Evolutionary conservation across 2,329 filamentous ascomycete genomes (phyloP).

Genomic region (Aurifilum marmelostoma): DNA sequence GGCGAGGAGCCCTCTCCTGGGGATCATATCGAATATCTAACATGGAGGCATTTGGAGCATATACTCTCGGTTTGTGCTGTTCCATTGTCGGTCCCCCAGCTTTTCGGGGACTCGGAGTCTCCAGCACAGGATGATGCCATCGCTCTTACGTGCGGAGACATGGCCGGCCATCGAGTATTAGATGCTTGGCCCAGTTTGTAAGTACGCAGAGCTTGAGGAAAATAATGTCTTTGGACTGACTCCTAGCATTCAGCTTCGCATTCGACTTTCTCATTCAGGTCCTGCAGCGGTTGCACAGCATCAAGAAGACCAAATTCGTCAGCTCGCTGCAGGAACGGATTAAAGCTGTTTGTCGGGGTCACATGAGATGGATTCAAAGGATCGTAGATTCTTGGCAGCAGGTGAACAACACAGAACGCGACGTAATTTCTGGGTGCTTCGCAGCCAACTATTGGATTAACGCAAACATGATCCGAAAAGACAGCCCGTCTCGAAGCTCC

Average conservation of each 20-base stretch:
- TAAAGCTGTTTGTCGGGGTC: slow-evolving; percentile 6
- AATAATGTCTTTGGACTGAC: not conserved
- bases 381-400: not conserved
- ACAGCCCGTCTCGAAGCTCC: not conserved
- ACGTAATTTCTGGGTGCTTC: not conserved
- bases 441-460: slow-evolving; percentile 13
- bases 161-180: slow-evolving; percentile 25
- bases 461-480: not conserved
- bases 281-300: not conserved
- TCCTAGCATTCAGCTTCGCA: not conserved
- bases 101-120: not conserved
- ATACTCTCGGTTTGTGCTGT: slow-evolving; percentile 20
- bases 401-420: not conserved
- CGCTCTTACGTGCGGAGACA: slow-evolving; percentile 28
- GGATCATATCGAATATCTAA: slow-evolving; percentile 13
- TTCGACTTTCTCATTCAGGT: slow-evolving; percentile 12
- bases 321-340: not conserved
- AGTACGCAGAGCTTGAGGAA: not conserved
- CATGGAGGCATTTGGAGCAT: slow-evolving; percentile 21
- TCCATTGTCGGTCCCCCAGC: not conserved
- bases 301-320: not conserved
- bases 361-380: slow-evolving; percentile 11
- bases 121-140: not conserved
- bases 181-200: slow-evolving; percentile 28
- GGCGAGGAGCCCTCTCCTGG: not conserved